Evolutionary conservation across 2,329 filamentous ascomycete species (phyloP).

Genomic region (Emmonsiellopsis sp.): DNA sequence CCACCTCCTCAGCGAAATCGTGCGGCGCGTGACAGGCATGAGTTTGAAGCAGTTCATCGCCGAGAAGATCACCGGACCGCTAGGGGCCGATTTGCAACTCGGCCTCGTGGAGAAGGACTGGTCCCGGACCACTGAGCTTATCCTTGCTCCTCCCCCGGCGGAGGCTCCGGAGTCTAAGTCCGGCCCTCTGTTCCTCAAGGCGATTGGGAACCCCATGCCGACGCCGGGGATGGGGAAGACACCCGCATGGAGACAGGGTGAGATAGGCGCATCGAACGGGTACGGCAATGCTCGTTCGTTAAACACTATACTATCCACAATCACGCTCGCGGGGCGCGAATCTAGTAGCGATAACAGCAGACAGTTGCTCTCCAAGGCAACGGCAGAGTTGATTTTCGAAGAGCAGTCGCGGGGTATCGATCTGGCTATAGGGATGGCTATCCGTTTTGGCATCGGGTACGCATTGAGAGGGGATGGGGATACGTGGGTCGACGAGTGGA

Average conservation of each 20-base stretch:
- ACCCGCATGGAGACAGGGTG: slow-evolving; percentile 28
- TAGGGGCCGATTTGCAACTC: slow-evolving; percentile 39
- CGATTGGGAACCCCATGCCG: slow-evolving; percentile 19
- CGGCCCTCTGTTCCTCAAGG: slow-evolving; percentile 18
- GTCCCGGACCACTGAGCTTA: slow-evolving; percentile 29
- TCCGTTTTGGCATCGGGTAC: slow-evolving; percentile 37
- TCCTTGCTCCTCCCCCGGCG: slow-evolving; percentile 14
- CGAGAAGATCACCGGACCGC: slow-evolving; percentile 33
- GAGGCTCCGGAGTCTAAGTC: slow-evolving; percentile 9
- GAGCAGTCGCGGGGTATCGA: slow-evolving; percentile 36
- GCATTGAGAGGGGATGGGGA: slow-evolving; percentile 22
- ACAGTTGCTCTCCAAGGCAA: slow-evolving; percentile 31
- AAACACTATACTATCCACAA: slow-evolving; percentile 32
- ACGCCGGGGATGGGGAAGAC: slow-evolving; percentile 16
- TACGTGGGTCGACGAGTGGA: slow-evolving; percentile 17
- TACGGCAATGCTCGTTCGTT: slow-evolving; percentile 37
- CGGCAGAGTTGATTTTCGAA: slow-evolving; percentile 36
- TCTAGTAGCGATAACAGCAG: slow-evolving; percentile 22
- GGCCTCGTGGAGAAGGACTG: slow-evolving; percentile 35
- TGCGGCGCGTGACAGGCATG: slow-evolving; percentile 33
- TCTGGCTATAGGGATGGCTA: slow-evolving; percentile 23
- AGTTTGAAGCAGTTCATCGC: slow-evolving; percentile 35
- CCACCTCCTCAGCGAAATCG: slow-evolving; percentile 35
- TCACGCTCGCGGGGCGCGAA: slow-evolving; percentile 18
- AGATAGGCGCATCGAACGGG: slow-evolving; percentile 37